Conservation (phyloP, 768 basidiomycete species). For the Boletus pseudopeckii region DNA sequence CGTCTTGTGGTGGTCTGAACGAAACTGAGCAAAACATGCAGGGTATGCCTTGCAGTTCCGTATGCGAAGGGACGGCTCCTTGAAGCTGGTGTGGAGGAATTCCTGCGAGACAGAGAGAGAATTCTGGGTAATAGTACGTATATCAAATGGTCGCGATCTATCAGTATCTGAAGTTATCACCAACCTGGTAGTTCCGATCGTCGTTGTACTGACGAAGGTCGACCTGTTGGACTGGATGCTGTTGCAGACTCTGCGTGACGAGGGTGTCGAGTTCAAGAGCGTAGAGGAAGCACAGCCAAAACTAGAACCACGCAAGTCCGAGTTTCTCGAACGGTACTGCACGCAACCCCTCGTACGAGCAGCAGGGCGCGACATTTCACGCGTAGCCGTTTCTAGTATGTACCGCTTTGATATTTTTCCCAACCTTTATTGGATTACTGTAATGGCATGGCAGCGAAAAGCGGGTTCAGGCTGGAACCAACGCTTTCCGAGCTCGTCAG, state of each 20-base stretch:
- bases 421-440: not conserved
- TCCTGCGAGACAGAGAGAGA: not conserved
- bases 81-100: not conserved
- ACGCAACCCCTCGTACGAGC: not conserved
- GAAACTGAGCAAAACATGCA: not conserved
- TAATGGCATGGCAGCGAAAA: not conserved
- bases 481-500: not conserved
- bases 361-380: not conserved
- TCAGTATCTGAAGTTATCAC: not conserved
- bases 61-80: not conserved
- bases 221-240: not conserved
- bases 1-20: not conserved
- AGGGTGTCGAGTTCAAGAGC: not conserved
- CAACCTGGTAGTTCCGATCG: not conserved
- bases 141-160: not conserved
- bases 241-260: not conserved
- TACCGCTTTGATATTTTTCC: not conserved
- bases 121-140: not conserved
- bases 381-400: not conserved
- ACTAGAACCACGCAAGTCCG: not conserved
- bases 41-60: not conserved
- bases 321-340: not conserved
- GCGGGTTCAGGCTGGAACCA: not conserved
- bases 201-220: not conserved
- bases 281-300: not conserved